Evolutionary conservation across 306 rosid genomes (phyloP), one percentile per base, ranked within the genome.

Genomic region (Geum urbanum): DNA sequence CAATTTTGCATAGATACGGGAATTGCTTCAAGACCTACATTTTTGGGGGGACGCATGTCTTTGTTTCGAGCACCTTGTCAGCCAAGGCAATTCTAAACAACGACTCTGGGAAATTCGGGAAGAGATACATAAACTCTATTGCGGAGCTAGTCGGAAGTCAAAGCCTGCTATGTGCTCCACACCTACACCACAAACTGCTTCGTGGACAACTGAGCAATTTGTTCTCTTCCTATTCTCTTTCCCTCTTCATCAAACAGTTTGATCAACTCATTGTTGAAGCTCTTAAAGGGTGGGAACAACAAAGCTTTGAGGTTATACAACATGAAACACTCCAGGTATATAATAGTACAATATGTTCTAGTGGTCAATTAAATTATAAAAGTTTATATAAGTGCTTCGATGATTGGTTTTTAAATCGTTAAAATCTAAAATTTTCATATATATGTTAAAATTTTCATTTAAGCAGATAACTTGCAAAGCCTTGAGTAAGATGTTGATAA

Each of bases 401-500:
- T 24, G 27, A 24, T 24, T 24, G 27, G 2, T 24, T 24, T 24
- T 32, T 32, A 32, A 32, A 2, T 32, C 37, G 37, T 32, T 32
- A 32, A 24, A 32, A 32, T 32, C 37, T 32, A 32, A 32, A 32
- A 32, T 32, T 32, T 32, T 32, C 37, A 3, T 32, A 0, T 24
- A 24, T 32, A n/a, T n/a, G n/a, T n/a, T n/a, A n/a, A n/a, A n/a
- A n/a, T n/a, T n/a, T n/a, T n/a, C n/a, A n/a, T n/a, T n/a, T 15
- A 76, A 52, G 82, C 79, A 90, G 98, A 72, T 94, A 60, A 82
- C 89, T n/a, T 80, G 92, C 71, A 86, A 80, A 77, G 96, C 95
- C 1, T 90, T 88, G 88, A 90, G 97, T 87, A 90, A 90, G 79
- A 83, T 88, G 87, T 46, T 94, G 47, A 75, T 87, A 27, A 84